Evolutionary conservation across 2,329 filamentous ascomycete genomes (phyloP).

Genomic region (Biscogniauxia marginata): DNA sequence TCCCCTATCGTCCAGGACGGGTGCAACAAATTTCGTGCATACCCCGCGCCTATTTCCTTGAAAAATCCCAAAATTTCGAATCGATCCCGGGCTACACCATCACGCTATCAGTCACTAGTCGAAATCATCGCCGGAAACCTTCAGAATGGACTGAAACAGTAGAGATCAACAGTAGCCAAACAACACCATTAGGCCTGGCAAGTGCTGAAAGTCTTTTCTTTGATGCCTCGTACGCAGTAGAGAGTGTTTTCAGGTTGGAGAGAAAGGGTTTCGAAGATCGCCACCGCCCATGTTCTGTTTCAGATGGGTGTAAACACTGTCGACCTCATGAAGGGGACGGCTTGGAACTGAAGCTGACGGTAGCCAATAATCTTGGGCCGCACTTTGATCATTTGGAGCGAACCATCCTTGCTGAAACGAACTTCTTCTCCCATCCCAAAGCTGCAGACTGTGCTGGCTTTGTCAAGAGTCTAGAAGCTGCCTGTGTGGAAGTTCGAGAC

Average conservation of each 20-base stretch:
- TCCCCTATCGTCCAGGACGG: constrained; percentile 40
- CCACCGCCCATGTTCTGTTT: constrained; percentile 36
- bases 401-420: constrained; percentile 42
- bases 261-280: constrained; percentile 42
- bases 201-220: constrained; percentile 49
- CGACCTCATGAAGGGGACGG: constrained; percentile 43
- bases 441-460: constrained; percentile 46
- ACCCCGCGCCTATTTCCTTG: constrained; percentile 44
- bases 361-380: constrained; percentile 51
- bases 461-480: constrained; percentile 37
- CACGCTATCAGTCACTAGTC: constrained; percentile 44
- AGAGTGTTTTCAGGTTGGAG: constrained; percentile 39
- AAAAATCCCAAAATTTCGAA: constrained; percentile 45
- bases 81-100: constrained; percentile 50
- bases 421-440: constrained; percentile 44
- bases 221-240: constrained; percentile 41
- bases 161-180: constrained; percentile 46
- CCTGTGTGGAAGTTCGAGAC: constrained; percentile 38
- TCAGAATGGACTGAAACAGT: constrained; percentile 40
- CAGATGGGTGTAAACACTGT: constrained; percentile 39
- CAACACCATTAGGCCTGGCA: constrained; percentile 45
- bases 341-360: constrained; percentile 44
- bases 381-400: constrained; percentile 44
- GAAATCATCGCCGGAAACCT: constrained; percentile 35
- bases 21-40: constrained; percentile 47